Evolutionary conservation across 2,329 filamentous ascomycete genomes (phyloP).

Genomic region (Epicoccum nigrum): DNA sequence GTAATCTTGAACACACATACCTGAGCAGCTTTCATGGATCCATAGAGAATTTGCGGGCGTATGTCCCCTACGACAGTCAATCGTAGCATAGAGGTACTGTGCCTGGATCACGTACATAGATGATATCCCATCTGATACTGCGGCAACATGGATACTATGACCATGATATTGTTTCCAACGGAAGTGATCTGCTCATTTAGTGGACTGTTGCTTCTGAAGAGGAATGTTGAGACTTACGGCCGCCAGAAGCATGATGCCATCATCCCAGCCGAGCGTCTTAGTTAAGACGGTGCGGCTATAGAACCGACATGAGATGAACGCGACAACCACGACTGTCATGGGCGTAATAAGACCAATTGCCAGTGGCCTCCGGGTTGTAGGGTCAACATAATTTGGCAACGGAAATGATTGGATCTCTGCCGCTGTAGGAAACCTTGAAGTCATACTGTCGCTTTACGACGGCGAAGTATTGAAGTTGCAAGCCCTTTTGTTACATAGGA

Average conservation of each 20-base stretch:
- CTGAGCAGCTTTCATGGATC: conserved; percentile 27
- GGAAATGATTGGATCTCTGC: conserved; percentile 36
- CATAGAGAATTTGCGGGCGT: conserved; percentile 19
- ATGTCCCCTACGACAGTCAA: conserved; percentile 31
- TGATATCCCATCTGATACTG: conserved; percentile 39
- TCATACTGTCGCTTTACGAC: conserved; percentile 23
- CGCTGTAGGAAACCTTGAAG: conserved; percentile 34
- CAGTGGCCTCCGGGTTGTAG: conserved; percentile 28
- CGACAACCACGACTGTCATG: conserved; percentile 24
- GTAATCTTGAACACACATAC: conserved; percentile 5
- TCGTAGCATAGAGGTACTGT: not conserved
- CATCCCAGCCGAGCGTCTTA: conserved; percentile 35
- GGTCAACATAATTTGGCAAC: conserved; percentile 38
- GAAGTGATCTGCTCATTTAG: conserved; percentile 18
- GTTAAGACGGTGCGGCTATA: conserved; percentile 36
- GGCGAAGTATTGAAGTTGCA: conserved; percentile 6
- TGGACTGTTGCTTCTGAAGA: too few relatives aligned
- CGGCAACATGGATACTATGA: conserved; percentile 31
- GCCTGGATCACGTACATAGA: conserved; percentile 24
- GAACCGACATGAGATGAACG: conserved; percentile 28
- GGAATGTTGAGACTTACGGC: conserved; percentile 22
- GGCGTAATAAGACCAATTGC: conserved; percentile 34
- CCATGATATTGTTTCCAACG: conserved; percentile 35
- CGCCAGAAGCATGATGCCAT: conserved; percentile 37
- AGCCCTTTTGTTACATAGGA: conserved; percentile 11